These are phyloP conservation scores for Endocarpon pusillum DNA, from an alignment of 495 filamentous ascomycete species.

Conservation along the genomic window DNA sequence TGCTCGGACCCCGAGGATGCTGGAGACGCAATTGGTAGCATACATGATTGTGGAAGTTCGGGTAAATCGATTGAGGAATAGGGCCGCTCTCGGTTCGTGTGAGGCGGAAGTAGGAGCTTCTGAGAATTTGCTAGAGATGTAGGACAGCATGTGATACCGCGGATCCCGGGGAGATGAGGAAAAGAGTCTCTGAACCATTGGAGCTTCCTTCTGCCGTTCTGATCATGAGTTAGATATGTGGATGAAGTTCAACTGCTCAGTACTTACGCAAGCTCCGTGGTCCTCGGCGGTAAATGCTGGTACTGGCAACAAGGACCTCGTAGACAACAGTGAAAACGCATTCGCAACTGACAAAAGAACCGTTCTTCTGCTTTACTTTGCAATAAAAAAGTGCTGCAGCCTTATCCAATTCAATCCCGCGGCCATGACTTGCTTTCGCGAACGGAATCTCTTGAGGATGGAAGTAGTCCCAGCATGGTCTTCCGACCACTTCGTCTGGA, in stretches of 20 bases:
- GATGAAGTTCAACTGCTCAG: neutral
- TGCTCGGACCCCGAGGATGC: slow-evolving; percentile 52
- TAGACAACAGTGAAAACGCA: slow-evolving; percentile 83
- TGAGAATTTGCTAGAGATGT: slow-evolving; percentile 67
- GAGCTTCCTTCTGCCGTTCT: slow-evolving; percentile 70
- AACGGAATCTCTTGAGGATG: slow-evolving; percentile 67
- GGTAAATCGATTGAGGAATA: slow-evolving; percentile 80
- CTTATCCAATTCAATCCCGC: slow-evolving; percentile 64
- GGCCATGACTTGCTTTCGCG: slow-evolving; percentile 52
- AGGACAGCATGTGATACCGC: slow-evolving; percentile 79
- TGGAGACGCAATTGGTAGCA: slow-evolving; percentile 54
- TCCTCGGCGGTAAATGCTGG: slow-evolving; percentile 57
- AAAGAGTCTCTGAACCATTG: slow-evolving; percentile 61
- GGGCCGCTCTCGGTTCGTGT: slow-evolving; percentile 66
- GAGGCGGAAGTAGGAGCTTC: slow-evolving; percentile 37
- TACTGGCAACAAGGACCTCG: slow-evolving; percentile 73
- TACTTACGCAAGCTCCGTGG: slow-evolving; percentile 57
- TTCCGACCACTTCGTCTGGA: slow-evolving; percentile 56
- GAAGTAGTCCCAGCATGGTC: slow-evolving; percentile 75
- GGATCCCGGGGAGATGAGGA: slow-evolving; percentile 69
- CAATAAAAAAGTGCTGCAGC: slow-evolving; percentile 74
- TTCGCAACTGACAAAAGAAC: slow-evolving; percentile 66
- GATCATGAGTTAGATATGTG: slow-evolving; percentile 5
- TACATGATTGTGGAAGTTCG: slow-evolving; percentile 75
- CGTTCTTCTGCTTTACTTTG: slow-evolving; percentile 47